Evolutionary conservation across 768 basidiomycete species (phyloP).

Genomic region (Sutorius australiensis): DNA sequence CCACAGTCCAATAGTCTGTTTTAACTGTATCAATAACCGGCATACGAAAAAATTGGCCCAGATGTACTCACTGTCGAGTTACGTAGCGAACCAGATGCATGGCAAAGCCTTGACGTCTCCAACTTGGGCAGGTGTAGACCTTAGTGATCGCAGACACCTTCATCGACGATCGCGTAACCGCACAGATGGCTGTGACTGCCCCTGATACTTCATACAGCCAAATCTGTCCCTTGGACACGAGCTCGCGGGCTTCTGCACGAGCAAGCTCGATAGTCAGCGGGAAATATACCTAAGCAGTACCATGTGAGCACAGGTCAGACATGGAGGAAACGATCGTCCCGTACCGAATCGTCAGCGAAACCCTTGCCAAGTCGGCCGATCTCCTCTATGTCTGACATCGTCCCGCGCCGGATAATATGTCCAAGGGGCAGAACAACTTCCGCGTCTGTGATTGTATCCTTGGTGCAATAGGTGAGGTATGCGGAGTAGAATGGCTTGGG

Average conservation of each 20-base stretch:
- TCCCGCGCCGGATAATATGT: constrained; percentile 39
- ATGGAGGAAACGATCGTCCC: constrained; percentile 17
- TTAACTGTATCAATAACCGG: not conserved
- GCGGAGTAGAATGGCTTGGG: constrained; percentile 50
- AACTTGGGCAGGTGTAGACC: constrained; percentile 48
- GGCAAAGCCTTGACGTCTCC: constrained; percentile 47
- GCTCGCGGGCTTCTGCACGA: constrained; percentile 41
- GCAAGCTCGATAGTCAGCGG: constrained; percentile 39
- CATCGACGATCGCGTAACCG: constrained; percentile 50
- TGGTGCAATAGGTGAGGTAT: constrained; percentile 42
- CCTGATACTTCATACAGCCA: constrained; percentile 49
- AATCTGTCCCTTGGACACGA: constrained; percentile 46
- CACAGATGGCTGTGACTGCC: constrained; percentile 48
- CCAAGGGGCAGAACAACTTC: constrained; percentile 28
- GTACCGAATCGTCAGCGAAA: constrained; percentile 51
- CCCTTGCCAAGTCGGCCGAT: constrained; percentile 46
- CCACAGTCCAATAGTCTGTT: constrained; percentile 39
- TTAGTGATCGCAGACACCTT: constrained; percentile 54
- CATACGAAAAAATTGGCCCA: not conserved
- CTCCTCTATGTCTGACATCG: constrained; percentile 33
- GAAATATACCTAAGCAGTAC: constrained; percentile 41
- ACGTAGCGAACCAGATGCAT: constrained; percentile 49
- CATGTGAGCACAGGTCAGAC: constrained; percentile 1
- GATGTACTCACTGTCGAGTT: constrained; percentile 36
- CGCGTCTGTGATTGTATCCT: constrained; percentile 33